Evolutionary conservation across 2,329 filamentous ascomycete species (phyloP), one percentile per base, ranked within the genome.

Genomic region (Colletotrichum gigasporum): DNA sequence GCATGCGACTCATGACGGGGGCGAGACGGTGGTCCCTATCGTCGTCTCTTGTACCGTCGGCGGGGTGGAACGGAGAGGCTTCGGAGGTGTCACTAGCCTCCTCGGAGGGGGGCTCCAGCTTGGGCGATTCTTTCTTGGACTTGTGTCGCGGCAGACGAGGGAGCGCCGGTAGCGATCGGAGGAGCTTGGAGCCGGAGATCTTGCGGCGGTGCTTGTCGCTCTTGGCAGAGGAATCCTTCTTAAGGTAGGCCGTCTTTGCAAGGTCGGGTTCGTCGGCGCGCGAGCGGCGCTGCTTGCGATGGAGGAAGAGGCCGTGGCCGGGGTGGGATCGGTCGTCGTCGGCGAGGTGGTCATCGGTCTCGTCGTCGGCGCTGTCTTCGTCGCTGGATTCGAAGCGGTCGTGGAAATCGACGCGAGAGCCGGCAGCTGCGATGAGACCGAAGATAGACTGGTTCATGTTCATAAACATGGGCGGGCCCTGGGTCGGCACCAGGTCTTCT

Each of bases 401-500:
- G 75, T 92, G 90, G 73, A 96, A 94, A 77, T 96, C 91, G 53
- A 91, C 90, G 63, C 88, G 89, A 28, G 93, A 94, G 6, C 94
- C 93, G 35, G 93, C 93, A 14, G 93, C 93, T 6, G 94, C 92
- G 69, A 98, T 94, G 79, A 98, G 87, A 56, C 93, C 94, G 76
- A 97, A 97, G 58, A 98, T 90, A 68, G 93, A 96, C 82, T 97
- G 94, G 77, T 97, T 96, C 89, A 97, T 93, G 72, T 94, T 93
- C 78, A 87, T 82, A 63, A 85, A 84, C 75, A 85, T 81, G 67
- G 83, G 80, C 12, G 80, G 77, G 35, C 78, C 79, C 60, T 82
- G 80, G 2, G 81, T 76, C 4, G 77, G 76, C 45, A 80, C 69
- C 42, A 83, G 77, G 35, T 85, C 82, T 45, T 85, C 83, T 30